These are phyloP conservation scores for Spergularia bocconei DNA, from an alignment of 148 eudicot species.

Conservation along the genomic window DNA sequence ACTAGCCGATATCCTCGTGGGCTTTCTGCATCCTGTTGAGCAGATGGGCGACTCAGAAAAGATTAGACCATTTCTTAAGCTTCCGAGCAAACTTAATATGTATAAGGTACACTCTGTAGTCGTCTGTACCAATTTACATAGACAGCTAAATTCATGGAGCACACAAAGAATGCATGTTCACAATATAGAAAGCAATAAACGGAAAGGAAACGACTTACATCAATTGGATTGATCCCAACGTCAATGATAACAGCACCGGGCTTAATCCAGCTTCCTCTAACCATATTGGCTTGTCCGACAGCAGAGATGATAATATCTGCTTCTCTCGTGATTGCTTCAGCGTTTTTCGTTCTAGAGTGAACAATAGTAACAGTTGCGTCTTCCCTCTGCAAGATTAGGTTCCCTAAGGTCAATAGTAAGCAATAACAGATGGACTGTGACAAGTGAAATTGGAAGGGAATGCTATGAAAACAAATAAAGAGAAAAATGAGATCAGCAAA, in stretches of 20 bases:
- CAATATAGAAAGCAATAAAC: neutral
- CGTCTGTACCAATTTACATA: too few species aligned
- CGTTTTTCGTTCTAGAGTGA: constrained; percentile 85
- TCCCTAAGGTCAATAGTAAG: constrained; percentile 1
- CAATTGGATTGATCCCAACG: constrained; percentile 91
- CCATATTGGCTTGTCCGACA: constrained; percentile 86
- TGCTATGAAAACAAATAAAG: neutral
- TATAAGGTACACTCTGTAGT: too few species aligned
- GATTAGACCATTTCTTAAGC: too few species aligned
- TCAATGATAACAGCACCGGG: constrained; percentile 89
- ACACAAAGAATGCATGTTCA: constrained; percentile 3
- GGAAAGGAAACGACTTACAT: constrained; percentile 38
- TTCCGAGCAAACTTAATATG: too few species aligned
- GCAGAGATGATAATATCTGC: constrained; percentile 90
- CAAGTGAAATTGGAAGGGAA: neutral
- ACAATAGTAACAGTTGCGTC: constrained; percentile 91
- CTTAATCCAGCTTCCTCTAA: constrained; percentile 90
- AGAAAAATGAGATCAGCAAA: neutral
- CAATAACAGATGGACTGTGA: neutral
- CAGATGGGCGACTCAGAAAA: too few species aligned
- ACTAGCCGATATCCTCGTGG: constrained; percentile 79
- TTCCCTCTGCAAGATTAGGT: constrained; percentile 58
- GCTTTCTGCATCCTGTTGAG: constrained; percentile 52
- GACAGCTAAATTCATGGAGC: too few species aligned
- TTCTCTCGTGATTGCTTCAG: constrained; percentile 73